These are phyloP conservation scores for Lolium perenne DNA, from an alignment of 176 grass and related monocot genomes.

Conservation along the genomic window DNA sequence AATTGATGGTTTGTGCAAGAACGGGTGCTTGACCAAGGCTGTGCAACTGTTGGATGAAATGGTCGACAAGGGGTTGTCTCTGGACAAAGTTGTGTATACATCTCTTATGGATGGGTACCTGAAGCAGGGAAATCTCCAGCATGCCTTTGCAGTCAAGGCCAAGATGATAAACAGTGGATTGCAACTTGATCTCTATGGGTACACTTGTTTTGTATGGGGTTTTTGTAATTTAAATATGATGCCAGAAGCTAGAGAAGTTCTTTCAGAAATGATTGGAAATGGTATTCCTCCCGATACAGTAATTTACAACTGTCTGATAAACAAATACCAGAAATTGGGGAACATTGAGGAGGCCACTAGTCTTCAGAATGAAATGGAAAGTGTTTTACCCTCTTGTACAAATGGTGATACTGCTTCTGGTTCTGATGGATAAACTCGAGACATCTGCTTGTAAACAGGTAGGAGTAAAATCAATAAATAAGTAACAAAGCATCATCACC, in stretches of 20 bases:
- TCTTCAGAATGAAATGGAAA: conserved; percentile 80
- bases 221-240: conserved; percentile 84
- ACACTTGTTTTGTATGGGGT: conserved; percentile 84
- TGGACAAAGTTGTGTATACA: conserved; percentile 87
- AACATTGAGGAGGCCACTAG: conserved; percentile 61
- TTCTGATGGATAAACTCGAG: conserved; percentile 36
- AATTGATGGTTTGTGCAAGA: conserved; percentile 93
- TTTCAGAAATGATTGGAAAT: conserved; percentile 78
- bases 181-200: conserved; percentile 79
- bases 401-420: conserved; percentile 42
- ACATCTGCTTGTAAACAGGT: conserved; percentile 9
- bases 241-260: conserved; percentile 73
- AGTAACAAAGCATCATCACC: background rate
- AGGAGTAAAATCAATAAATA: background rate
- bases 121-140: conserved; percentile 74
- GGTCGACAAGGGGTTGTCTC: conserved; percentile 53
- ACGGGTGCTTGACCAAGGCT: conserved; percentile 66
- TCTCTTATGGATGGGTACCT: conserved; percentile 86
- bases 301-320: conserved; percentile 86
- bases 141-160: conserved; percentile 71
- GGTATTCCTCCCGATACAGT: conserved; percentile 78
- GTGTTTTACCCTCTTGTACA: conserved; percentile 50
- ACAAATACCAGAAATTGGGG: conserved; percentile 73
- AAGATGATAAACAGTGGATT: conserved; percentile 85
- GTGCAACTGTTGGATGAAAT: conserved; percentile 76